These are phyloP conservation scores for Exobasidium rhododendri DNA, from an alignment of 1,284 basidiomycete species.

Conservation along the genomic window DNA sequence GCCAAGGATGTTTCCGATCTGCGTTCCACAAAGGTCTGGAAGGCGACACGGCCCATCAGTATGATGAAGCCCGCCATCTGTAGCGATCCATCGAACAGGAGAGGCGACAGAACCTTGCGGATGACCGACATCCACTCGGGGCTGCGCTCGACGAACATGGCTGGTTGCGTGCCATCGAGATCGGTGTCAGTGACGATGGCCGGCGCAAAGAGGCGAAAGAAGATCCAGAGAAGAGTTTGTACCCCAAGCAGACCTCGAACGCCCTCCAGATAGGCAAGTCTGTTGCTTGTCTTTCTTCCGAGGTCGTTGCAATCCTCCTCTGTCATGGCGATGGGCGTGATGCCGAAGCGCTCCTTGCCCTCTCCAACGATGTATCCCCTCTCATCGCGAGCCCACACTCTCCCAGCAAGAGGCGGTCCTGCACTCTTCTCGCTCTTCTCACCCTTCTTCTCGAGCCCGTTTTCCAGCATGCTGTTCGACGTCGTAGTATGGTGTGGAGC, in stretches of 20 bases:
- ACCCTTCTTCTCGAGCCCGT: not conserved
- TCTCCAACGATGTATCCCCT: not conserved
- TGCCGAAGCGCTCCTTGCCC: not conserved
- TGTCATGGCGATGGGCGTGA: not conserved
- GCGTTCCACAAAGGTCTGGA: constrained; percentile 39
- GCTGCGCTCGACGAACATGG: not conserved
- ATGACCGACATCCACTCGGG: constrained; percentile 28
- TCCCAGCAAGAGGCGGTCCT: not conserved
- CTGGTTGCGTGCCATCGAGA: not conserved
- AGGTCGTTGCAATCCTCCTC: constrained; percentile 9
- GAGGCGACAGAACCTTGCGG: constrained; percentile 32
- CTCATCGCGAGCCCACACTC: not conserved
- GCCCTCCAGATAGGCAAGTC: constrained; percentile 12
- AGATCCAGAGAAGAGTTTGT: constrained; percentile 35
- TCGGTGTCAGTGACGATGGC: constrained; percentile 31
- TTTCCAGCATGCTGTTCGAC: no score
- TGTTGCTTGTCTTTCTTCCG: not conserved
- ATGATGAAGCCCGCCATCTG: constrained; percentile 36
- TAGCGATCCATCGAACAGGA: constrained; percentile 36
- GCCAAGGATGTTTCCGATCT: constrained; percentile 23
- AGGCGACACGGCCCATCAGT: constrained; percentile 25
- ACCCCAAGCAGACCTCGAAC: constrained; percentile 29
- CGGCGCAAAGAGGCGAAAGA: constrained; percentile 41
- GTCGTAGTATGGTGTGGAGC: no score
- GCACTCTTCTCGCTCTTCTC: no score